phyloP scores from a whole-genome alignment of 306 rosid genomes.

The Trifolium fragiferum region DNA sequence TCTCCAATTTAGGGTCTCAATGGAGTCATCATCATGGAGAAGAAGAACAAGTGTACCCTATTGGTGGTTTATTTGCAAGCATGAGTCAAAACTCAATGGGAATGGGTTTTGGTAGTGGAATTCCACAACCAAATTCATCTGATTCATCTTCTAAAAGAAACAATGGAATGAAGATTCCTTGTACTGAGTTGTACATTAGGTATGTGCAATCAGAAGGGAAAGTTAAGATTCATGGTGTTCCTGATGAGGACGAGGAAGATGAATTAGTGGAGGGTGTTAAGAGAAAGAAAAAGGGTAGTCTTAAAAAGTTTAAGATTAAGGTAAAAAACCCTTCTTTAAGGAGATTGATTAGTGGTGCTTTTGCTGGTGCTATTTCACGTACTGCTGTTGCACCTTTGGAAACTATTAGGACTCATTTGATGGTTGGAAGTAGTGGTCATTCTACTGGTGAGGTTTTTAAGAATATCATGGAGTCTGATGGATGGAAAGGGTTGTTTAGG shows the following conservation, averaged over 20 bases:
- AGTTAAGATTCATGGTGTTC: slow-evolving; percentile 51
- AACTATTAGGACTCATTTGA: slow-evolving; percentile 96
- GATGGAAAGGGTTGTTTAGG: slow-evolving; percentile 94
- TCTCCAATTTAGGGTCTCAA: slow-evolving; percentile 68
- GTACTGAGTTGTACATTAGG: slow-evolving; percentile 60
- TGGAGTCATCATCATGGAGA: slow-evolving; percentile 39
- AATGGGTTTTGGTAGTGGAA: slow-evolving; percentile 61
- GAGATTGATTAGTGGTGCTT: slow-evolving; percentile 82
- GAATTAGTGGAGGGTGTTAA: slow-evolving; percentile 43
- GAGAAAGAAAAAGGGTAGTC: slow-evolving; percentile 51
- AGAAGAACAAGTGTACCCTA: slow-evolving; percentile 31
- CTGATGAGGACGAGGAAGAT: slow-evolving; percentile 43
- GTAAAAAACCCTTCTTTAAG: slow-evolving; percentile 75
- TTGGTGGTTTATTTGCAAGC: slow-evolving; percentile 78
- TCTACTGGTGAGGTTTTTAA: slow-evolving; percentile 72
- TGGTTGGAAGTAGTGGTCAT: slow-evolving; percentile 91
- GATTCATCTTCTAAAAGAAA: slow-evolving; percentile 49
- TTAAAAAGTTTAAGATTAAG: slow-evolving; percentile 61
- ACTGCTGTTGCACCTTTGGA: slow-evolving; percentile 96
- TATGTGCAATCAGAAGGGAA: slow-evolving; percentile 65
- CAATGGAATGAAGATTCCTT: slow-evolving; percentile 62
- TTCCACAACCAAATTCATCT: slow-evolving; percentile 47
- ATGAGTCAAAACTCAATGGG: slow-evolving; percentile 69
- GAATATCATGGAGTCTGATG: slow-evolving; percentile 80
- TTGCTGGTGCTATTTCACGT: slow-evolving; percentile 88